phyloP scores from a whole-genome alignment of 352 stramenopile genomes.

The Globisporangium rhizosaccharum region DNA sequence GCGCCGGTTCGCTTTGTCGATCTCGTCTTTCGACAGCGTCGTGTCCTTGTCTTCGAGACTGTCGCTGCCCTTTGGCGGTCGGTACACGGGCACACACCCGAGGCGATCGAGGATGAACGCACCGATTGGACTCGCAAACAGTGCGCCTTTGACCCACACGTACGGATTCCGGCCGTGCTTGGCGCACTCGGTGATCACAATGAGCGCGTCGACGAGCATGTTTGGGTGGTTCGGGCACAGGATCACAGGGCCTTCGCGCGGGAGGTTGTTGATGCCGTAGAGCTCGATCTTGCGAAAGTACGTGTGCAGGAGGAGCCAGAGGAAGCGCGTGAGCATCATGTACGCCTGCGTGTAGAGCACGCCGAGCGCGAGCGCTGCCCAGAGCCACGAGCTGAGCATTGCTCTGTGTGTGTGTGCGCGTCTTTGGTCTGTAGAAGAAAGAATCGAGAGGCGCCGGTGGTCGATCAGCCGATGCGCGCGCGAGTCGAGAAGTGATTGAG shows the following conservation, averaged over 20 bases:
- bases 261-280: conserved; percentile 76
- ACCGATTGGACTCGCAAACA: conserved; percentile 55
- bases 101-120: conserved; percentile 37
- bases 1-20: conserved; percentile 47
- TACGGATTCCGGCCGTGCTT: conserved; percentile 51
- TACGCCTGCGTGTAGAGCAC: conserved; percentile 56
- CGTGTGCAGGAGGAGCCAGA: conserved; percentile 58
- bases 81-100: conserved; percentile 66
- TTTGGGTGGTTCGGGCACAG: conserved; percentile 79
- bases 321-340: conserved; percentile 53
- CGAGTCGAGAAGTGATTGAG: too few relatives aligned
- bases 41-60: conserved; percentile 60
- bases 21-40: conserved; percentile 51
- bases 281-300: conserved; percentile 81
- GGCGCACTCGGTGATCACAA: conserved; percentile 72
- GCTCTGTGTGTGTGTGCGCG: neutral
- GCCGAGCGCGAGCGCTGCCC: conserved; percentile 35
- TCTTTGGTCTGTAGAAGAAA: neutral
- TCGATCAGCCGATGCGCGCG: neutral
- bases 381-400: conserved; percentile 28
- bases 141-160: conserved; percentile 71
- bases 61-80: conserved; percentile 34
- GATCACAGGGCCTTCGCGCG: conserved; percentile 70
- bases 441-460: neutral
- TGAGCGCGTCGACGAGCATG: conserved; percentile 73